These are phyloP conservation scores for Cladosporium halotolerans DNA, from an alignment of 2,329 filamentous ascomycete genomes.

Conservation along the genomic window DNA sequence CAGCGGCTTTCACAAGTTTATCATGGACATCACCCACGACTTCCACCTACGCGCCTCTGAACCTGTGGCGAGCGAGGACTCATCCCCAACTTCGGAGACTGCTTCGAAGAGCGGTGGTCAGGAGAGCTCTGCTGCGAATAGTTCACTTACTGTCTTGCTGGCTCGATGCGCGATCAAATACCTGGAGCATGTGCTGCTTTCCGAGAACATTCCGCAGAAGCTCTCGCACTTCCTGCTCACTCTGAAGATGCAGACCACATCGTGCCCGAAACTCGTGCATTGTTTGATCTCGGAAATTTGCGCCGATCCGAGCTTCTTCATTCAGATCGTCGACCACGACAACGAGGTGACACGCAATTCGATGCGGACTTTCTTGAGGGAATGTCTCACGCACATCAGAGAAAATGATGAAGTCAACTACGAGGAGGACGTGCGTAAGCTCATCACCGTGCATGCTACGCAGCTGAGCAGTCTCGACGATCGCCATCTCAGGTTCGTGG, in stretches of 20 bases:
- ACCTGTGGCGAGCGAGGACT: background rate
- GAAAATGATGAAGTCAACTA: constrained; percentile 14
- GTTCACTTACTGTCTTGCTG: background rate
- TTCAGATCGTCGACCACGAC: constrained; percentile 1
- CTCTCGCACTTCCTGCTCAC: background rate
- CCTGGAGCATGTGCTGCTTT: constrained; percentile 2
- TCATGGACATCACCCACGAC: background rate
- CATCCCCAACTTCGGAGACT: background rate
- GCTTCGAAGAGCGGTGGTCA: background rate
- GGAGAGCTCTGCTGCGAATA: background rate
- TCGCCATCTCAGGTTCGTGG: constrained; percentile 11
- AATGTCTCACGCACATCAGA: constrained; percentile 12
- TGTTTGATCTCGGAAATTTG: background rate
- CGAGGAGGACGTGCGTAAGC: constrained; percentile 5
- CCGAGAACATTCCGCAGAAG: constrained; percentile 2
- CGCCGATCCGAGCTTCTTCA: background rate
- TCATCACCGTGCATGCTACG: constrained; percentile 12
- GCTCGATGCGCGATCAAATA: constrained; percentile 1
- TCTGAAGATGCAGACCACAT: background rate
- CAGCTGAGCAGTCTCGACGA: constrained; percentile 1
- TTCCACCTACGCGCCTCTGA: background rate
- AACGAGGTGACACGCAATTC: background rate
- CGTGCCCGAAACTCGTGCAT: background rate
- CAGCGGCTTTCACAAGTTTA: constrained; percentile 14
- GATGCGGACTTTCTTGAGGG: constrained; percentile 9